Base-by-base conservation (phyloP, 495 filamentous ascomycete species). In the Podospora bellae-mahoneyi region DNA sequence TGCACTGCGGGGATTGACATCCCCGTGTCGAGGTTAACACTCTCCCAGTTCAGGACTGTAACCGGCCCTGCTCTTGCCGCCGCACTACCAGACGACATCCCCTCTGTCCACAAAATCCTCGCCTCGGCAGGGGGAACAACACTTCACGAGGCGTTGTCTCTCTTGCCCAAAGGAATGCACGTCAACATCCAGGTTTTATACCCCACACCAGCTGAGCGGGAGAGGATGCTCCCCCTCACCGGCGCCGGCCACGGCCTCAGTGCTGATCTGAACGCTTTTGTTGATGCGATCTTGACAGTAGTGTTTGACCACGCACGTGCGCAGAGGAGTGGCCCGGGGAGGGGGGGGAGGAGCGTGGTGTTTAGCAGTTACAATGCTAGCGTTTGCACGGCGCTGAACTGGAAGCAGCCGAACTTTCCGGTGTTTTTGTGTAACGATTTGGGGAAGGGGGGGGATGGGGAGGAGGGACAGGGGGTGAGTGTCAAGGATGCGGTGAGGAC, bases 321-420 rank as follows among this genome's bases (percentile, higher is more conserved):
- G 13, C 81, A 94, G 64, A 85, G 93, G 32, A 80, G 81, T 60
- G 67, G 66, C 23, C 23, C 23, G 30, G 30, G 30, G 30, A 32
- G 30, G 30, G 30, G 30, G 23, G 90, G 93, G 75, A 84, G 93
- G 20, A 93, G 90, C 9, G 89, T 99, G 56, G 92, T 98, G 26
- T 97, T 98, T 76, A 94, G 91, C 67, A 93, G 91, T 6, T 96
- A 92, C 70, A 97, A 97, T 75, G 81, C 90, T 13, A 90, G 89
- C 71, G 86, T 98, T 32, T 99, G 95, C 77, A 93, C 91, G 48
- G 92, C 94, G 4, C 74, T 99, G 64, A 98, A 98, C 76, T 99
- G 96, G 96, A 99, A 99, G 78, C 95, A 99, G 76, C 95, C 95
- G 13, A 99, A 98, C 71, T 99, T 96, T 73, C 96, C 95, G 0